These are phyloP conservation scores for Picea abies DNA, from an alignment of 83 land plant genomes.

Conservation along the genomic window DNA sequence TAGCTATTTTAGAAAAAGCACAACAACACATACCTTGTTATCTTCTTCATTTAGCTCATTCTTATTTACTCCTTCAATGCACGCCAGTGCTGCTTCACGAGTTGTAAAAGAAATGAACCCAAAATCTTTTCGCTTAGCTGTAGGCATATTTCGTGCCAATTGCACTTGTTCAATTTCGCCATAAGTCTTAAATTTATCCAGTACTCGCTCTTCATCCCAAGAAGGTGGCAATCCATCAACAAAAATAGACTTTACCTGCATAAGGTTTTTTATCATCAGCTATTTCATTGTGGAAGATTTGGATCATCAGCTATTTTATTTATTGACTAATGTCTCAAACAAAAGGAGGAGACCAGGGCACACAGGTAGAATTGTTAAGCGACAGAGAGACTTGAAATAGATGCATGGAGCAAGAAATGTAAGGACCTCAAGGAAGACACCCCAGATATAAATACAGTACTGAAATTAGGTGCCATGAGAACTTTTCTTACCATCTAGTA, in stretches of 20 bases:
- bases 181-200: slow-evolving; percentile 46
- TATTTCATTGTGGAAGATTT: neutral
- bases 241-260: slow-evolving; percentile 72
- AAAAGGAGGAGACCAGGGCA: neutral
- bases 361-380: neutral
- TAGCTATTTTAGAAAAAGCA: neutral
- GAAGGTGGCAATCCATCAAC: slow-evolving; percentile 60
- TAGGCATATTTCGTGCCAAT: too few species aligned
- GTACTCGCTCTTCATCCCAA: slow-evolving; percentile 70
- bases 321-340: neutral
- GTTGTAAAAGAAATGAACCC: too few species aligned
- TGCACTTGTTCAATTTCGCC: slow-evolving; percentile 64
- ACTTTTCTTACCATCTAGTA: too few species aligned
- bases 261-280: neutral
- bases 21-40: slow-evolving; percentile 31
- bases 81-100: too few species aligned
- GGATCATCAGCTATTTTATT: neutral
- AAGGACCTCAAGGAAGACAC: too few species aligned
- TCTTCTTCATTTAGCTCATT: too few species aligned
- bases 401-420: too few species aligned
- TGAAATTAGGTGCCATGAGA: too few species aligned
- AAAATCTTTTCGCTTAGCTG: too few species aligned
- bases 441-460: too few species aligned
- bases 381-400: too few species aligned
- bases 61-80: too few species aligned